Evolutionary conservation across 352 stramenopile genomes (phyloP), one percentile per base, ranked within the genome.

Genomic region (Globisporangium perplexum): DNA sequence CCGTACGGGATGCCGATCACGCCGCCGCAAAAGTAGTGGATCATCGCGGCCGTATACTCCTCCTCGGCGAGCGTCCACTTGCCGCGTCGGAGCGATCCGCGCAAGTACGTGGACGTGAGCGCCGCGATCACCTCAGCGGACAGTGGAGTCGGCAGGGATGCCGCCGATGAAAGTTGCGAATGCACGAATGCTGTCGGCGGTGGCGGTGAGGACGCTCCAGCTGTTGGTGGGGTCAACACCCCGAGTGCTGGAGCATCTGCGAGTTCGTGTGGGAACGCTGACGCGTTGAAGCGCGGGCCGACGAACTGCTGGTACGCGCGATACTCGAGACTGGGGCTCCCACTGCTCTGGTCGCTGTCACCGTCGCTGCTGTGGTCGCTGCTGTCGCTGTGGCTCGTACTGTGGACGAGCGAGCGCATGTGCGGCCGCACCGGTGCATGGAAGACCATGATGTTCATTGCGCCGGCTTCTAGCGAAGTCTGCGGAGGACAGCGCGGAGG

Each of bases 61-160:
- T 86, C 75, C 49, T 89, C 78, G 4, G 74, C 73, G 4, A 64
- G 61, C 31, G 78, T 89, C 78, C 78, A 86, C 48, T 89, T 89
- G 63, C 81, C 81, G 23, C 81, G 77, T 0, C 77, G 72, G 24
- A 87, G 55, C 22, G 69, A 60, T 18, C 30, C 51, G 2, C n/a
- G 17, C 51, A 57, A 41, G 51, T 50, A 28, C 2, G 33, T 44
- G 17, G 17, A 4, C 11, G 38, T 44, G 17, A 44, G 38, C 38
- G 38, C 38, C 18, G 18, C 14, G 38, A 44, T 7, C 1, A 18
- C 38, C 38, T 44, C 38, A 18, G 17, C 14, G 12, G 38, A 23
- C 38, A 44, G 28, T 14, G 18, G 7, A 6, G n/a, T 24, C 44
- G 22, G 10, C 3, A 23, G 18, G 22, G 23, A 18, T 8, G 12